Evolutionary conservation across 225 moss, liverwort and hornwort species (phyloP).

Genomic region (Physcomitrellopsis africana): DNA sequence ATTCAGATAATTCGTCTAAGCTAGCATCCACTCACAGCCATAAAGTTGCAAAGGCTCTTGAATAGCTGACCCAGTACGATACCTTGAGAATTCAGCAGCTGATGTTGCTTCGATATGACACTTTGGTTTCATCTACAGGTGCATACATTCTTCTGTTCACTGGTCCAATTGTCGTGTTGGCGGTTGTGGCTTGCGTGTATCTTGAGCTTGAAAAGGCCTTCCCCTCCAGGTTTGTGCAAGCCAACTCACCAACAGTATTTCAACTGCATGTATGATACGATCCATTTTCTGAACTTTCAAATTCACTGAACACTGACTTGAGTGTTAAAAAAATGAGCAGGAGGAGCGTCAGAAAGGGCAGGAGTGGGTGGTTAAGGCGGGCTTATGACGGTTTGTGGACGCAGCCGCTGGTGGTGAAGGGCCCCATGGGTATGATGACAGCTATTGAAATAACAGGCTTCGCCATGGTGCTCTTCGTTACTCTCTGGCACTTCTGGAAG

Average conservation of each 20-base stretch:
- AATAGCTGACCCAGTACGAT: neutral
- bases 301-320: neutral
- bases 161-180: conserved; percentile 25
- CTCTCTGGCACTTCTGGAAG: conserved; percentile 38
- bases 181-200: conserved; percentile 24
- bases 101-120: neutral
- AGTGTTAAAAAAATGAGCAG: conserved; percentile 14
- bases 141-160: neutral
- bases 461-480: conserved; percentile 27
- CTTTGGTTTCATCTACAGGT: conserved; percentile 15
- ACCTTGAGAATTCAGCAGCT: neutral
- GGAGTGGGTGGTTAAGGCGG: conserved; percentile 33
- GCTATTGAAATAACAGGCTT: conserved; percentile 28
- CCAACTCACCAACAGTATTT: neutral
- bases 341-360: neutral
- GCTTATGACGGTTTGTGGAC: conserved; percentile 30
- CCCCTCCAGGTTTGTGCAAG: conserved; percentile 22
- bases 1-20: neutral
- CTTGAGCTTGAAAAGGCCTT: conserved; percentile 36
- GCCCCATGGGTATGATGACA: conserved; percentile 46
- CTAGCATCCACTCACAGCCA: no score
- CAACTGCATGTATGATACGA: no score
- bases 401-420: conserved; percentile 37
- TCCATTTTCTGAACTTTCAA: no score
- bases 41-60: neutral